phyloP scores from a whole-genome alignment of 106 monocot species.

The Platanthera guangdongensis region DNA sequence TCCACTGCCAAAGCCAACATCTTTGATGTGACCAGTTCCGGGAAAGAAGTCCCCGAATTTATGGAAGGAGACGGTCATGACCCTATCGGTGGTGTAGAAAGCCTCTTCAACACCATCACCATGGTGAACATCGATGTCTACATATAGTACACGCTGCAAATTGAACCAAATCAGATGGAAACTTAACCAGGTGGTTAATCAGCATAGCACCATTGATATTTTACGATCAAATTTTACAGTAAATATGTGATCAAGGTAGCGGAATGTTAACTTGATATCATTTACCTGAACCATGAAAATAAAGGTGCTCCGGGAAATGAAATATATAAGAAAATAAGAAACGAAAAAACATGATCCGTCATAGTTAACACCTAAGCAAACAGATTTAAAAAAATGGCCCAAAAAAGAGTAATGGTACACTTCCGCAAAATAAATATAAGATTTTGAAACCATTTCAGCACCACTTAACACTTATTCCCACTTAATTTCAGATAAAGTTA shows the following conservation, averaged over 20 bases:
- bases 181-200: not conserved
- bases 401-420: not conserved
- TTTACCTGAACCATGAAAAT: not conserved
- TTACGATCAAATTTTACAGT: not conserved
- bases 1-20: slow-evolving; percentile 29
- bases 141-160: slow-evolving; percentile 40
- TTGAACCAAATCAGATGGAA: slow-evolving; percentile 6
- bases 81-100: slow-evolving; percentile 37
- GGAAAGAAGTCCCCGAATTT: slow-evolving; percentile 44
- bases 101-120: slow-evolving; percentile 47
- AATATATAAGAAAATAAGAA: not conserved
- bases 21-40: slow-evolving; percentile 41
- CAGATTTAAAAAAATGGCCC: not conserved
- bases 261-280: not conserved
- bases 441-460: not conserved
- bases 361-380: not conserved
- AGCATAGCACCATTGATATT: not conserved
- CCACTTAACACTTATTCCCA: not conserved
- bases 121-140: slow-evolving; percentile 45
- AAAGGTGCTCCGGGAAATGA: not conserved
- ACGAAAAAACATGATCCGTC: not conserved
- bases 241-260: not conserved
- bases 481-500: not conserved
- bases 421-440: not conserved
- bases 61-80: slow-evolving; percentile 47